Evolutionary conservation across 2,329 filamentous ascomycete species (phyloP).

Genomic region (Zymoseptoria ardabiliae): DNA sequence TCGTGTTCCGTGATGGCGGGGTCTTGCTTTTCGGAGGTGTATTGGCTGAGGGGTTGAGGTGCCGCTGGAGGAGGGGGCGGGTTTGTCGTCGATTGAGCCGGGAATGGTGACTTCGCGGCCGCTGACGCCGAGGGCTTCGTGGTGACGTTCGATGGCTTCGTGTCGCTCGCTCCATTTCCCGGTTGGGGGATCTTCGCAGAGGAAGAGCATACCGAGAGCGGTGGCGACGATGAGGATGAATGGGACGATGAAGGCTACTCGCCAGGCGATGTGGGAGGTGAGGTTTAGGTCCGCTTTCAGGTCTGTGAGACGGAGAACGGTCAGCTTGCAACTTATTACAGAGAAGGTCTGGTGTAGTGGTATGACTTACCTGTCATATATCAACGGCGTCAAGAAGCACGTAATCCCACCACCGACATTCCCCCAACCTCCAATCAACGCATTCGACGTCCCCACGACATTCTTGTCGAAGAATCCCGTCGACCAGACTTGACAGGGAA

Average conservation of each 20-base stretch:
- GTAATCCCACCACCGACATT: conserved; percentile 85
- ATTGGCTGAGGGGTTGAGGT: conserved; percentile 25
- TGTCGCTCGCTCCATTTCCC: conserved; percentile 70
- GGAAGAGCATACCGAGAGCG: conserved; percentile 60
- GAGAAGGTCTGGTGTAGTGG: too few relatives aligned
- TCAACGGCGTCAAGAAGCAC: conserved; percentile 86
- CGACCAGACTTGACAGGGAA: conserved; percentile 85
- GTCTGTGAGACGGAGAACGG: conserved; percentile 24
- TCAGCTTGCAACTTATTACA: not conserved
- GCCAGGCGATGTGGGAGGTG: conserved; percentile 64
- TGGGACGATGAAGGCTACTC: conserved; percentile 75
- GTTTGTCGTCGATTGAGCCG: conserved; percentile 29
- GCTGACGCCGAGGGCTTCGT: conserved; percentile 40
- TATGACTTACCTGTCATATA: conserved; percentile 55
- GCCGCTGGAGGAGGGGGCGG: conserved; percentile 2
- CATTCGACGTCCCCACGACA: conserved; percentile 79
- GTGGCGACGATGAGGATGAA: conserved; percentile 65
- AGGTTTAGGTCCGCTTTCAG: conserved; percentile 56
- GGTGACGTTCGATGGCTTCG: conserved; percentile 48
- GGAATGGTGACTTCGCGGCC: conserved; percentile 43
- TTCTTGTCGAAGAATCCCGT: conserved; percentile 91
- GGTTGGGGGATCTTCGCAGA: conserved; percentile 74
- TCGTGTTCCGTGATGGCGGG: conserved; percentile 30
- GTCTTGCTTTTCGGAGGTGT: conserved; percentile 17
- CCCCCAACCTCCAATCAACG: conserved; percentile 73